Percentiles rank a stretch among this genome's conserved stretches.
These are phyloP conservation scores for Saccharomyces jurei DNA, from an alignment of 805 yeast species.

Conservation along the genomic window DNA sequence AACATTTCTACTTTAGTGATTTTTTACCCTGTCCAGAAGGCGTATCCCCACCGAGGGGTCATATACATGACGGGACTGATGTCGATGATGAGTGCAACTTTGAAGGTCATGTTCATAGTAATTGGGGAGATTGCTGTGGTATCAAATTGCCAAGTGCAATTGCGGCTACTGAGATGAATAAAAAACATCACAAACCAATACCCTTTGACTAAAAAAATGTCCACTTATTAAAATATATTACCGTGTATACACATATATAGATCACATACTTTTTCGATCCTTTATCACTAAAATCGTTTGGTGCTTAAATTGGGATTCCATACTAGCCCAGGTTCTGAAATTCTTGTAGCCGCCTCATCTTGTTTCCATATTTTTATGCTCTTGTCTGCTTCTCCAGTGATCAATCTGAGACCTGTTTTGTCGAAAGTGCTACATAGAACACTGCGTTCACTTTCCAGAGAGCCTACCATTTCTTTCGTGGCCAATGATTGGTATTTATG, in stretches of 20 bases:
- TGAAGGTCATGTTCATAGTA: conserved; percentile 34
- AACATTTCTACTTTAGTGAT: conserved; percentile 82
- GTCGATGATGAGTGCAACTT: conserved; percentile 22
- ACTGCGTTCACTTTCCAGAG: conserved; percentile 57
- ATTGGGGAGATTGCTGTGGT: conserved; percentile 98
- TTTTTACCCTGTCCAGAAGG: conserved; percentile 69
- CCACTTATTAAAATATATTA: neutral
- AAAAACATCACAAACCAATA: conserved; percentile 34
- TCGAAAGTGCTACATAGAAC: conserved; percentile 70
- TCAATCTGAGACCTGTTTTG: conserved; percentile 65
- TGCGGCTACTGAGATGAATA: conserved; percentile 66
- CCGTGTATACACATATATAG: neutral
- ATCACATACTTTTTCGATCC: neutral
- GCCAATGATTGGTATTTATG: conserved; percentile 45
- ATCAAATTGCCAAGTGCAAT: conserved; percentile 92
- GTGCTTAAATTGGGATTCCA: conserved; percentile 27
- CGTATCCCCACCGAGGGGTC: conserved; percentile 35
- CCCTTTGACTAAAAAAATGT: conserved; percentile 52
- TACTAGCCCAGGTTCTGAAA: conserved; percentile 23
- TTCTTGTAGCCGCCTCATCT: conserved; percentile 28
- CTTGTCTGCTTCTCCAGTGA: conserved; percentile 89
- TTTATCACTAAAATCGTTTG: conserved; percentile 20
- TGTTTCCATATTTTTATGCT: conserved; percentile 70
- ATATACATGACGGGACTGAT: conserved; percentile 17
- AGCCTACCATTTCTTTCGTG: conserved; percentile 61